These are phyloP conservation scores for Podosphaera fusca DNA, from an alignment of 2,329 filamentous ascomycete genomes.

Conservation along the genomic window DNA sequence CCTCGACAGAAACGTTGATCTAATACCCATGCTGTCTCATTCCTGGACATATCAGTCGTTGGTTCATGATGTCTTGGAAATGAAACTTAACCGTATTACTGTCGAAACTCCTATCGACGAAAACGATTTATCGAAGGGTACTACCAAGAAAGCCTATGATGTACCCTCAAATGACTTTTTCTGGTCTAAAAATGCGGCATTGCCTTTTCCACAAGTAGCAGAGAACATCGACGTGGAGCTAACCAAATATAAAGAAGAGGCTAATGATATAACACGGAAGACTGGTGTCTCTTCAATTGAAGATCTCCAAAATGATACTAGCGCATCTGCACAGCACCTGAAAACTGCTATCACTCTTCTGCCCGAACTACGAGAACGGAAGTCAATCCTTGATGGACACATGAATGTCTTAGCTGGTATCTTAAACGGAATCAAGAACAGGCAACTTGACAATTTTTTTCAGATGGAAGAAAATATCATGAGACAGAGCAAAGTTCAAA, in stretches of 20 bases:
- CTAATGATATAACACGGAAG: slow-evolving; percentile 81
- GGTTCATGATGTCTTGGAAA: slow-evolving; percentile 53
- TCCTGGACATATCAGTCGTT: slow-evolving; percentile 78
- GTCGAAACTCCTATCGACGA: slow-evolving; percentile 70
- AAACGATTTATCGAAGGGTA: slow-evolving; percentile 46
- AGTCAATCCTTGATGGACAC: slow-evolving; percentile 87
- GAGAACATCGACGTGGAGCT: slow-evolving; percentile 90
- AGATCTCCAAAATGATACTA: slow-evolving; percentile 73
- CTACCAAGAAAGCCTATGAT: slow-evolving; percentile 76
- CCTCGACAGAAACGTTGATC: slow-evolving; percentile 82
- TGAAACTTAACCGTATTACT: slow-evolving; percentile 82
- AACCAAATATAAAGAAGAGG: slow-evolving; percentile 86
- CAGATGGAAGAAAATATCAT: slow-evolving; percentile 81
- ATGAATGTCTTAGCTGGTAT: slow-evolving; percentile 87
- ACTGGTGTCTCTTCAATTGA: slow-evolving; percentile 84
- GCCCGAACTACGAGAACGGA: slow-evolving; percentile 78
- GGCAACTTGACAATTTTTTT: slow-evolving; percentile 89
- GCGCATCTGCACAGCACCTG: slow-evolving; percentile 74
- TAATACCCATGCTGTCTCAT: slow-evolving; percentile 97
- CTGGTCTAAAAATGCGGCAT: slow-evolving; percentile 76
- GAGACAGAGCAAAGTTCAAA: slow-evolving; percentile 74
- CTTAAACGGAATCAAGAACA: slow-evolving; percentile 64
- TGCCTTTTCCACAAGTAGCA: slow-evolving; percentile 85
- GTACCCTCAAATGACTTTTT: slow-evolving; percentile 82
- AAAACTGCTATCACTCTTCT: slow-evolving; percentile 88